Evolutionary conservation across 768 basidiomycete species (phyloP), one percentile per base, ranked within the genome.

Genomic region (Lactifluus rugatus): DNA sequence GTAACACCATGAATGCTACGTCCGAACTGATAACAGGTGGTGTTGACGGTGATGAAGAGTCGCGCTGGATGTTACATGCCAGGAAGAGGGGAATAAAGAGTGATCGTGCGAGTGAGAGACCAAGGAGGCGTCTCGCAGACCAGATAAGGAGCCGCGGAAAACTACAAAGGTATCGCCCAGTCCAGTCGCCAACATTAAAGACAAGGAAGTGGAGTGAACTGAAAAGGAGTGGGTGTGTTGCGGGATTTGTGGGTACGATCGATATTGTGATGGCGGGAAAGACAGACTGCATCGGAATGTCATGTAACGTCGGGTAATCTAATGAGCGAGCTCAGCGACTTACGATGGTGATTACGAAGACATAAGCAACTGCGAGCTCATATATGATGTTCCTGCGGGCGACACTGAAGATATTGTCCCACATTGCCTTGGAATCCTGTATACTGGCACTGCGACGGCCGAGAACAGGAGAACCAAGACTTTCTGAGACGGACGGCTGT

Each of bases 191-290:
- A 17, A 76, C 44, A 66, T 85, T 89, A 72, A 85, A 89, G 21
- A 84, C 75, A 34, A 91, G 73, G 73, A 93, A 91, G 67, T 91
- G 88, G 32, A 85, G 59, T 3, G 86, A 78, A 58, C 74, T 84
- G 73, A 96, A 96, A 26, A 95, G 75, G n/a, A 93, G 74, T 0
- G 91, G 89, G 63, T 93, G 89, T 41, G 78, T 81, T 25, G 69
- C 67, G 2, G 80, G 77, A 61, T 84, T 84, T 14, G 80, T 81
- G 2, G 93, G 80, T 37, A 71, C 70, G 52, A 96, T 81, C 0
- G 85, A 86, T 3, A 84, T 80, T 2, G 93, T 93, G 62, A 93
- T 85, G 0, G 93, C 80, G 5, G 93, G 93, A 72, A 81, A 95
- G 48, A 94, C 85, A 31, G 92, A 79, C 93, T 95, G 62, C 39